phyloP scores from a whole-genome alignment of 768 basidiomycete species.

The Tylopilus intermedius region DNA sequence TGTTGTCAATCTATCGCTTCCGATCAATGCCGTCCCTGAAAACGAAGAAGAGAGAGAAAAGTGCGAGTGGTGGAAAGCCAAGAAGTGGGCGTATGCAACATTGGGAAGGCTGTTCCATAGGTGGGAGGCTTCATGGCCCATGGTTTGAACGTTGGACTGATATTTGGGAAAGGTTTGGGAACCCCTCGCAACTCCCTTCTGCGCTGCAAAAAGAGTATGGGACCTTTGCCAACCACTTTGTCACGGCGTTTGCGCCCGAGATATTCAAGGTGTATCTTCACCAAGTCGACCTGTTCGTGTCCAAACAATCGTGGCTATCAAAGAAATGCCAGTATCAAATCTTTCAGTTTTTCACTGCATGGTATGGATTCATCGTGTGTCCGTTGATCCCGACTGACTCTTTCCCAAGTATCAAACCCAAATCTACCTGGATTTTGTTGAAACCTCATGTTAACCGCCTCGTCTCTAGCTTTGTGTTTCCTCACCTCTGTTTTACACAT shows the following conservation, averaged over 20 bases:
- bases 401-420: slow-evolving; percentile 73
- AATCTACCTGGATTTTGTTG: slow-evolving; percentile 82
- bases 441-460: slow-evolving; percentile 80
- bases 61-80: slow-evolving; percentile 85
- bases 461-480: slow-evolving; percentile 80
- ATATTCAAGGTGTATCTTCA: slow-evolving; percentile 77
- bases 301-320: slow-evolving; percentile 70
- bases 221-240: slow-evolving; percentile 73
- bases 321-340: slow-evolving; percentile 82
- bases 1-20: slow-evolving; percentile 69
- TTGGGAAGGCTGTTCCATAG: slow-evolving; percentile 77
- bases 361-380: slow-evolving; percentile 43
- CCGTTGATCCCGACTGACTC: slow-evolving; percentile 10
- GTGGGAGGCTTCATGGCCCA: slow-evolving; percentile 25
- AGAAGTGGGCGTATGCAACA: slow-evolving; percentile 89
- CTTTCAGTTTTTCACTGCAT: slow-evolving; percentile 82
- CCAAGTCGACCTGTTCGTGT: slow-evolving; percentile 62
- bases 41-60: slow-evolving; percentile 74
- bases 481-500: slow-evolving; percentile 75
- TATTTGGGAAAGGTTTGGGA: slow-evolving; percentile 57
- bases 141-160: slow-evolving; percentile 4
- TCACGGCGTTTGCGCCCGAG: slow-evolving; percentile 75
- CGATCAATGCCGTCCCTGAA: slow-evolving; percentile 58
- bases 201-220: slow-evolving; percentile 66
- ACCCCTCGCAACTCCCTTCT: slow-evolving; percentile 79